Evolutionary conservation across 2,329 filamentous ascomycete genomes (phyloP).

Genomic region (Cladophialophora immunda): DNA sequence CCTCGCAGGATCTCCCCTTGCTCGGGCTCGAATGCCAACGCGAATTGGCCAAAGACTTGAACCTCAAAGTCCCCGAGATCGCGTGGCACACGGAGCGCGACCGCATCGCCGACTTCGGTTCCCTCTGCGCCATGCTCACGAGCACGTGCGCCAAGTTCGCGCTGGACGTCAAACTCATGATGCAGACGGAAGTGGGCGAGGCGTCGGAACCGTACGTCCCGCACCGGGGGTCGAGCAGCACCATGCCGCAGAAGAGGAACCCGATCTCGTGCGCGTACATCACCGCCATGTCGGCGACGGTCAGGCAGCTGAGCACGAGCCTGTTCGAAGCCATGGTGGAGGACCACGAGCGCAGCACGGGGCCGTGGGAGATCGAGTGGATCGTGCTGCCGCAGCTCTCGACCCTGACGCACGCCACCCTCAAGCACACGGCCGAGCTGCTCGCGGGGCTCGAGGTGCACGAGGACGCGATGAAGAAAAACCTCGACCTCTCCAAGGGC

Average conservation of each 20-base stretch:
- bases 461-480: constrained; percentile 58
- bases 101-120: constrained; percentile 39
- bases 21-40: constrained; percentile 37
- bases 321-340: constrained; percentile 66
- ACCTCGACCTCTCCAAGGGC: constrained; percentile 61
- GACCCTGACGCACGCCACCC: constrained; percentile 61
- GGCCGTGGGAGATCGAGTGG: constrained; percentile 69
- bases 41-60: constrained; percentile 38
- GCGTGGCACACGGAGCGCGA: constrained; percentile 41
- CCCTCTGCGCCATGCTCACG: constrained; percentile 37
- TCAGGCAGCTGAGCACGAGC: constrained; percentile 61
- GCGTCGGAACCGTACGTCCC: constrained; percentile 65
- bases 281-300: constrained; percentile 62
- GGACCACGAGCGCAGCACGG: constrained; percentile 66
- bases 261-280: constrained; percentile 67
- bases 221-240: constrained; percentile 63
- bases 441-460: constrained; percentile 63
- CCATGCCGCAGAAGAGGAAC: constrained; percentile 68
- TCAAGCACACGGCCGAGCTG: constrained; percentile 64
- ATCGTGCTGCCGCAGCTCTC: constrained; percentile 64
- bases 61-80: constrained; percentile 37
- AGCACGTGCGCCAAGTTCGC: constrained; percentile 57
- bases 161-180: constrained; percentile 66
- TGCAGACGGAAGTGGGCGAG: constrained; percentile 64
- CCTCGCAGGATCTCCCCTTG: constrained; percentile 25